Evolutionary conservation across 192 early-diverging fungal species (phyloP).

Genomic region (Rhizophagus clarus): DNA sequence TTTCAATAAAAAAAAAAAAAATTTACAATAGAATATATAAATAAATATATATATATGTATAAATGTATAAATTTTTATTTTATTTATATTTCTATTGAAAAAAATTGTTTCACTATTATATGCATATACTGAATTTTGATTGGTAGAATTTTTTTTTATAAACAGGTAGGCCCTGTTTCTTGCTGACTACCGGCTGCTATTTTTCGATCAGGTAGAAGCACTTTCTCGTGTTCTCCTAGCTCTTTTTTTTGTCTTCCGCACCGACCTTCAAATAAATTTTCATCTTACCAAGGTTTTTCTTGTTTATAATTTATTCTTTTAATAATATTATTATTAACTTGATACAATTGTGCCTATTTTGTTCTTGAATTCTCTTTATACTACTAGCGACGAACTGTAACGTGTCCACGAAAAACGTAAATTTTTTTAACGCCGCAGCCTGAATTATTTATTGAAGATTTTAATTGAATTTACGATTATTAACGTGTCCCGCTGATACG

Average conservation of each 20-base stretch:
- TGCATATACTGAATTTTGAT: neutral
- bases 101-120: neutral
- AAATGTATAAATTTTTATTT: neutral
- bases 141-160: conserved; percentile 3
- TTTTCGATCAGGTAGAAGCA: conserved; percentile 21
- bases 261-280: neutral
- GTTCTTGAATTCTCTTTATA: neutral
- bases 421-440: neutral
- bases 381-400: neutral
- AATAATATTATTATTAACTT: neutral
- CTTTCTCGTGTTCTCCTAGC: conserved; percentile 8
- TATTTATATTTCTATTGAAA: neutral
- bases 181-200: conserved; percentile 12
- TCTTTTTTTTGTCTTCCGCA: conserved; percentile 2
- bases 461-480: neutral
- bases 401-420: neutral
- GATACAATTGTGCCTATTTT: neutral
- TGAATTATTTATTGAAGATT: neutral
- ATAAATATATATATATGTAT: neutral
- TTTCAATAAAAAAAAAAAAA: neutral
- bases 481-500: neutral
- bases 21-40: neutral
- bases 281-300: neutral
- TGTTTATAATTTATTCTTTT: neutral
- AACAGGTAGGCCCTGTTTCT: neutral